A percentile compares a stretch with the other conserved stretches of the same genome.
Conservation (phyloP, 768 basidiomycete species). For the Pleurotus platypus region DNA sequence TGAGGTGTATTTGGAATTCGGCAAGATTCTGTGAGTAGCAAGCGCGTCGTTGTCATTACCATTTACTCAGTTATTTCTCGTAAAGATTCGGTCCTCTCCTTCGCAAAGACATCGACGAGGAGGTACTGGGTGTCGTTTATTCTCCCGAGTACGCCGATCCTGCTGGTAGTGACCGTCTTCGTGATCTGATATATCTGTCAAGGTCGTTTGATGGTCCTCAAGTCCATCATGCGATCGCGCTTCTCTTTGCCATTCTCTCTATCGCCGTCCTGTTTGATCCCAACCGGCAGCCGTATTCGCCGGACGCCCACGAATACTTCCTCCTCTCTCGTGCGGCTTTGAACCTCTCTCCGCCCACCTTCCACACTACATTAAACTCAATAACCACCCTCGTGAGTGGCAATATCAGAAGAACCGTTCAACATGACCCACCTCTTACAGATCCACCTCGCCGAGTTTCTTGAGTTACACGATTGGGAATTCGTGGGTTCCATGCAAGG, state of each 20-base stretch:
- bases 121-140: constrained; percentile 53
- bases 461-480: constrained; percentile 53
- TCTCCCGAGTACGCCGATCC: constrained; percentile 36
- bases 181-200: neutral
- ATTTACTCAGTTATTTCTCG: neutral
- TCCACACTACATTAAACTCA: constrained; percentile 49
- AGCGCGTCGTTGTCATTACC: neutral
- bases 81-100: constrained; percentile 52
- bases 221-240: constrained; percentile 51
- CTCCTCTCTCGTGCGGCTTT: constrained; percentile 53
- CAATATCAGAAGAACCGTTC: neutral
- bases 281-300: constrained; percentile 38
- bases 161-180: neutral
- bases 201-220: constrained; percentile 36
- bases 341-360: constrained; percentile 40
- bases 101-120: constrained; percentile 52
- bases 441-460: constrained; percentile 46
- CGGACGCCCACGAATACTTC: constrained; percentile 61
- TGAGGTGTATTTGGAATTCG: constrained; percentile 64
- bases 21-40: constrained; percentile 47
- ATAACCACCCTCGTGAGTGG: constrained; percentile 53
- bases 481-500: constrained; percentile 40
- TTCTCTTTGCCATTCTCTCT: constrained; percentile 66
- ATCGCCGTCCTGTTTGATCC: constrained; percentile 64
- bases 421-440: constrained; percentile 5